phyloP scores from a whole-genome alignment of 2,329 filamentous ascomycete species.

The Ceratocystis ficicola region DNA sequence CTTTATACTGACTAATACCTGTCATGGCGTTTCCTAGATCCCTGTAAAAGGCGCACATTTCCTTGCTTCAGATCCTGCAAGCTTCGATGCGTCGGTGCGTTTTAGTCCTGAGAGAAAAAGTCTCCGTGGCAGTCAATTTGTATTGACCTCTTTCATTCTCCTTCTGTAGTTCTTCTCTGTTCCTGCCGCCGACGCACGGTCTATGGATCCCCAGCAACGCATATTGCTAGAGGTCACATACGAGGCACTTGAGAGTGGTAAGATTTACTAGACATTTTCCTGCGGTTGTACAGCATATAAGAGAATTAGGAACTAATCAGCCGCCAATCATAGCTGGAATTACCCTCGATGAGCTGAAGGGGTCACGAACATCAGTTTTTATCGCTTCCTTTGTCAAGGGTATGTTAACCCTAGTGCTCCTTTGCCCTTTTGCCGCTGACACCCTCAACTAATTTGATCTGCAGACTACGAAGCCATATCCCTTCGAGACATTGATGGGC shows the following conservation, averaged over 20 bases:
- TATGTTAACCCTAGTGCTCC: conserved; percentile 23
- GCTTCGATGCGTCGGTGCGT: conserved; percentile 40
- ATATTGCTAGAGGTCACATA: conserved; percentile 40
- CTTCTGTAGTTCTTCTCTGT: conserved; percentile 39
- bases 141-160: not conserved
- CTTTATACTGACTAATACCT: conserved; percentile 21
- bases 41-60: conserved; percentile 41
- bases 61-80: conserved; percentile 35
- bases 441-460: not conserved
- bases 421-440: not conserved
- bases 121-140: not conserved
- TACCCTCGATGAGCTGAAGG: conserved; percentile 34
- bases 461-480: conserved; percentile 40
- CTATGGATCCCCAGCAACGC: conserved; percentile 44
- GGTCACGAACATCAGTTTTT: conserved; percentile 37
- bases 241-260: conserved; percentile 41
- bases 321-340: conserved; percentile 32
- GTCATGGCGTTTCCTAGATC: conserved; percentile 24
- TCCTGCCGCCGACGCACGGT: conserved; percentile 38
- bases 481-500: conserved; percentile 39
- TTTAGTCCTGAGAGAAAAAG: not conserved
- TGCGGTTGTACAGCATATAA: not conserved
- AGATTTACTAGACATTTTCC: too few relatives aligned
- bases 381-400: conserved; percentile 42
- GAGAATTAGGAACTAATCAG: not conserved